Evolutionary conservation across 2,329 filamentous ascomycete species (phyloP), one percentile per base, ranked within the genome.

Genomic region (Colletotrichum orbiculare): DNA sequence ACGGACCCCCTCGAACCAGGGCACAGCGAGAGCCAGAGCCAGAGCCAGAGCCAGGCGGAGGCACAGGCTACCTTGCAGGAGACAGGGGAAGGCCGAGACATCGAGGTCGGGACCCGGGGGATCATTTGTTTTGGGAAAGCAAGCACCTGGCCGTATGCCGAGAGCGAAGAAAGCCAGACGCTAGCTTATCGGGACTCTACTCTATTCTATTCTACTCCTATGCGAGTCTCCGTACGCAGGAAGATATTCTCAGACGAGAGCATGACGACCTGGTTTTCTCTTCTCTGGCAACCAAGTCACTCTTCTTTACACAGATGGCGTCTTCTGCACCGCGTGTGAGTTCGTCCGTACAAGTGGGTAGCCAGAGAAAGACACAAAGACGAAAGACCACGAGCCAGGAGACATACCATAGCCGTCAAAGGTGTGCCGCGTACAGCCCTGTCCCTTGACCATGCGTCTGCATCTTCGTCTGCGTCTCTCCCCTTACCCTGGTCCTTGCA

Each of bases 1-100:
- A 67, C 67, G 57, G 65, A 67, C 67, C 67, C 64, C 57, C 56
- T 49, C 37, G 11, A 25, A 38, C 64, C 48, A 48, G 66, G 49
- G 58, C 25, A 25, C 41, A 53, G 58, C 37, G 10, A 39, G 54
- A 25, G 62, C 39, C 43, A 64, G 53, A 55, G 49, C 54, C 25
- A 25, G 35, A 53, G 58, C 37, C 11, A 39, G 54, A 25, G 62
- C 39, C 43, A 64, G 48, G 52, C 25, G 25, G 58, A 65, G 66
- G 54, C 57, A 48, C 50, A 58, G 54, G 57, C 61, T 52, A 62
- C 50, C 56, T 54, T 60, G 61, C 56, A 54, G 56, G n/a, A 8
- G 60, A 39, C 60, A 64, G 43, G 60, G 60, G 37, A 60, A 39
- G 59, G 59, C 42, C 59, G 58, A 63, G 64, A 66, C 60, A 62